These are phyloP conservation scores for Blastocladiella emersonii DNA, from an alignment of 371 early-diverging fungal genomes.

Conservation along the genomic window DNA sequence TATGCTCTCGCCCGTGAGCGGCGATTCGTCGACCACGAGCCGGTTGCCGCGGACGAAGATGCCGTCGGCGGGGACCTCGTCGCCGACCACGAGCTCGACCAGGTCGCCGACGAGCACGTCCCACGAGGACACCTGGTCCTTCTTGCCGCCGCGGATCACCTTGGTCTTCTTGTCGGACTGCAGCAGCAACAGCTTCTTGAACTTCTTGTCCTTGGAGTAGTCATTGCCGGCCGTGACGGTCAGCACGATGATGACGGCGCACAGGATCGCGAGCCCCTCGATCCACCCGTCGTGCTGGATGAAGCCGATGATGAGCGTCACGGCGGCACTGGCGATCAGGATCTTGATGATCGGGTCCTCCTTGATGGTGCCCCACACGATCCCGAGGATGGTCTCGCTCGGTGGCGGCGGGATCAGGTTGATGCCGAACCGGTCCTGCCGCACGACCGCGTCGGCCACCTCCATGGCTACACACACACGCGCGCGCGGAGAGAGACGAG, in stretches of 20 bases:
- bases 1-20: slow-evolving; percentile 21
- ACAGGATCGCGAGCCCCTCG: slow-evolving; percentile 20
- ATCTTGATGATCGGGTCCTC: slow-evolving; percentile 16
- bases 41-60: slow-evolving; percentile 12
- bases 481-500: no score
- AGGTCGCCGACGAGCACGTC: slow-evolving; percentile 38
- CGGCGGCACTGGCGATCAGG: slow-evolving; percentile 9
- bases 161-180: slow-evolving; percentile 13
- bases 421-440: slow-evolving; percentile 5
- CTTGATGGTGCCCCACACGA: slow-evolving; percentile 10
- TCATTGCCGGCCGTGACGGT: slow-evolving; percentile 17
- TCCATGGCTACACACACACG: not conserved
- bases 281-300: slow-evolving; percentile 9
- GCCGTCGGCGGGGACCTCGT: slow-evolving; percentile 28
- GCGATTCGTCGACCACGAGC: slow-evolving; percentile 17
- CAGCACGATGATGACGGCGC: slow-evolving; percentile 20
- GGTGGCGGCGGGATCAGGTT: slow-evolving; percentile 13
- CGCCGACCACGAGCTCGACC: slow-evolving; percentile 26
- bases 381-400: slow-evolving; percentile 8
- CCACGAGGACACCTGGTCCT: slow-evolving; percentile 27
- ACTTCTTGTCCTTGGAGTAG: slow-evolving; percentile 17
- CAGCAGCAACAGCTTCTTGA: slow-evolving; percentile 14
- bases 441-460: not conserved
- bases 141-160: slow-evolving; percentile 22
- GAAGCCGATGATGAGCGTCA: slow-evolving; percentile 11